Base-by-base conservation (phyloP, 768 basidiomycete species). In the Pleurotus cornucopiae region DNA sequence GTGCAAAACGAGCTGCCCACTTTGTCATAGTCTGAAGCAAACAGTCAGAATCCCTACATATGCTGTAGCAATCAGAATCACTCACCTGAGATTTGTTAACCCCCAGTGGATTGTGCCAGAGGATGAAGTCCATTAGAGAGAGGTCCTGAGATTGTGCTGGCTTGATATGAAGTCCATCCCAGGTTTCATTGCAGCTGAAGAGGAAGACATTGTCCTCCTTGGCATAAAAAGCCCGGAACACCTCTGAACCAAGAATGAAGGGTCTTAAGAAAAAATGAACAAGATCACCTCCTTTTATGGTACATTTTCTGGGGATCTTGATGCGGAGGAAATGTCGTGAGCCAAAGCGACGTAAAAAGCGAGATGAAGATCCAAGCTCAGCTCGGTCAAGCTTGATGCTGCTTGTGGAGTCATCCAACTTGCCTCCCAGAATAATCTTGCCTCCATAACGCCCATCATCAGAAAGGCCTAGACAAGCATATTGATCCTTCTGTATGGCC, bases 161-260 rank as follows among this genome's bases (percentile, higher is more conserved):
- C 21, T n/a, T 40, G 21, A 44, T 44, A n/a, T 14, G 13, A 21
- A 16, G 41, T 16, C 51, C 58, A 18, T 67, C 58, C 25, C 63
- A 62, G 9, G 44, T 21, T 58, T 87, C 85, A 59, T 84, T 76
- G 0, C 84, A 85, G 52, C 72, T 73, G 39, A 82, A 66, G 6
- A 84, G 70, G 59, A 85, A 86, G 0, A 83, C 76, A 40, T 66
- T 81, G 11, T 70, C 64, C 9, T 88, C 85, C 62, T 87, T 88
- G 2, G 78, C 76, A 59, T 73, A 83, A 60, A 85, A 87, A 0
- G 84, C 76, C 0, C 84, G 75, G 64, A 79, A 89, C 1, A 89
- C 76, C 0, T 68, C 61, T 0, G 77, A 76, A 58, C 76, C 76
- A 14, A 90, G 61, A 16, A 89, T 62, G 45, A 88, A 75, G 0